These are phyloP conservation scores for Cucurbita ficifolia DNA, from an alignment of 306 rosid species.

Conservation along the genomic window DNA sequence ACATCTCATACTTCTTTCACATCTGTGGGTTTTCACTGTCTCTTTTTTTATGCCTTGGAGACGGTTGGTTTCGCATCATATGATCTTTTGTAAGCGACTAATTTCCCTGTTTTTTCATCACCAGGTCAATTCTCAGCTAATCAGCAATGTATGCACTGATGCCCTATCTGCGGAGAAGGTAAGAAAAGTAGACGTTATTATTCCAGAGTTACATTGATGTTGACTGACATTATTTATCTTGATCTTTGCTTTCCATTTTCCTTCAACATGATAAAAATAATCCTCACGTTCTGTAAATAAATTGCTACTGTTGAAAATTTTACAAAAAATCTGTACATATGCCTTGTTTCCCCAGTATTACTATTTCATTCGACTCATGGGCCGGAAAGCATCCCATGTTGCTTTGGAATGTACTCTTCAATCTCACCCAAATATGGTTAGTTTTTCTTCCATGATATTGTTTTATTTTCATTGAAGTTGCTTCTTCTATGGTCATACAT, in stretches of 20 bases:
- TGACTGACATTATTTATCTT: neutral
- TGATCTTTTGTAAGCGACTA: neutral
- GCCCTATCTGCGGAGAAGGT: constrained; percentile 99
- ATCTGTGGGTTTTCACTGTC: neutral
- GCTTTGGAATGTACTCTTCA: constrained; percentile 97
- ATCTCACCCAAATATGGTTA: constrained; percentile 91
- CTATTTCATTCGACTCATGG: constrained; percentile 95
- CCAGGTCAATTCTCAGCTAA: constrained; percentile 97
- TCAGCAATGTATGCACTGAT: constrained; percentile 92
- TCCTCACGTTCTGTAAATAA: neutral
- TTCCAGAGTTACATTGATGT: neutral
- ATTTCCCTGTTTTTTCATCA: neutral
- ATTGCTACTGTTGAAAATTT: neutral
- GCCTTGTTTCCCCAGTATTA: constrained; percentile 46
- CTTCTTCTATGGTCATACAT: neutral
- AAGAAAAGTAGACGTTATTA: neutral
- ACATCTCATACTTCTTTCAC: neutral
- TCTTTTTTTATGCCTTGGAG: neutral
- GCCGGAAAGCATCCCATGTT: constrained; percentile 93
- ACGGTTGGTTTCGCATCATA: constrained; percentile 3
- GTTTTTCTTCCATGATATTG: constrained; percentile 11
- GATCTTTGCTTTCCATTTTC: neutral
- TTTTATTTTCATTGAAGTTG: neutral
- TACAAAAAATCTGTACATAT: neutral
- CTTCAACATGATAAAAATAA: neutral